Percentiles rank a stretch among this genome's conserved stretches.
phyloP scores from a whole-genome alignment of 2,329 filamentous ascomycete species.

The Nigrospora sphaerica region DNA sequence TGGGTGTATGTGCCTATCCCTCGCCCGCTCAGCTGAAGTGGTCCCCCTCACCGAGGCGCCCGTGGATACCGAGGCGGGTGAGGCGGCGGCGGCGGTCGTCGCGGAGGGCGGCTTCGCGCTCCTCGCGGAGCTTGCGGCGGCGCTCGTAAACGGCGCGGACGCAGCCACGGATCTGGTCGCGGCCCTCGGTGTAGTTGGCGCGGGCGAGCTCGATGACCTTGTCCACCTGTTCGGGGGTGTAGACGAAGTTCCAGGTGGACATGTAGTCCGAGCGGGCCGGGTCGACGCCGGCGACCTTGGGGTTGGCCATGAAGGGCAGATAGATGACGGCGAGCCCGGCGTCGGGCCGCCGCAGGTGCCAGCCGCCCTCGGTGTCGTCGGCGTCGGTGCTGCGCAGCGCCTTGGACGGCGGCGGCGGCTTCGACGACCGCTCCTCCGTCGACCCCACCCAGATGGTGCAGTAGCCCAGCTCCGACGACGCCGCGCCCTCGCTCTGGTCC shows the following conservation, averaged over 20 bases:
- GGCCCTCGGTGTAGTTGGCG: conserved; percentile 81
- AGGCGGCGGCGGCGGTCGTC: conserved; percentile 36
- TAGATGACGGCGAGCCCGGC: conserved; percentile 88
- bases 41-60: conserved; percentile 55
- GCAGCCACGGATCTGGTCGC: conserved; percentile 68
- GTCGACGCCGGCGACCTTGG: conserved; percentile 72
- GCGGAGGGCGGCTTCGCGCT: conserved; percentile 34
- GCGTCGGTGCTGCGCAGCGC: conserved; percentile 55
- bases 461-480: conserved; percentile 65
- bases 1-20: too few species aligned
- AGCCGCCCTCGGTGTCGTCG: conserved; percentile 48
- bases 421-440: conserved; percentile 62
- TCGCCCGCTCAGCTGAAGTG: conserved; percentile 49
- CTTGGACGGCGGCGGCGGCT: conserved; percentile 42
- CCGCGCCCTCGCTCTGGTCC: conserved; percentile 30
- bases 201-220: conserved; percentile 72
- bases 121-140: conserved; percentile 65
- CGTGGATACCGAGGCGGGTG: conserved; percentile 42
- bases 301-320: conserved; percentile 81
- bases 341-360: conserved; percentile 64
- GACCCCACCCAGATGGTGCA: conserved; percentile 95
- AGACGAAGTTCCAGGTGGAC: conserved; percentile 97
- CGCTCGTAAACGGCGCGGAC: conserved; percentile 88
- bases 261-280: conserved; percentile 79
- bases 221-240: conserved; percentile 85